Evolutionary conservation across 176 grass and related monocot species (phyloP), one percentile per base, ranked within the genome.

Genomic region (Bonia amplexicaulis): DNA sequence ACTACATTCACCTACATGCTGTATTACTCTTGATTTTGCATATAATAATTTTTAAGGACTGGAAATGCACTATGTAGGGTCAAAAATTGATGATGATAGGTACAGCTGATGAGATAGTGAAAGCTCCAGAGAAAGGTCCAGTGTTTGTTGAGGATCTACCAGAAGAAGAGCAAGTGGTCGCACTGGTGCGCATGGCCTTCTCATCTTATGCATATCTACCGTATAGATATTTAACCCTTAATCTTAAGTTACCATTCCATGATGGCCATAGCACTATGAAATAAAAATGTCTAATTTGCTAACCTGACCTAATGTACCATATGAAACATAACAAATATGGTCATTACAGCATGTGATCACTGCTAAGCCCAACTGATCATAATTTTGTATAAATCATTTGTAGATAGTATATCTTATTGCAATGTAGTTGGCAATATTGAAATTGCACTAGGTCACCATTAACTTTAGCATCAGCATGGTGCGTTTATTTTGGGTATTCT

Each of bases 51-150:
- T 76, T 57, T 22, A 66, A 35, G 66, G 70, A 63, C 74, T 78
- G 31, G 17, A 86, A 80, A 86, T 79, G 7, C 45, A 79, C 84
- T 89, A 23, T 48, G 47, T 61, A 99, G 97, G 97, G 97, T 90
- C 97, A 99, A 96, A 99, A 99, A 62, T 82, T 99, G 90, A 99
- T 99, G 97, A 96, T 99, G 97, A 99, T 99, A 89, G 97, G 97
- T 46, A 99, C 97, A 46, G 93, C 93, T 75, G 97, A 99, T 86
- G 97, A 99, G 87, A 99, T 99, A 77, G 92, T 99, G 84, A 99
- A 92, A 92, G 97, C 93, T 82, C 97, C 93, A 60, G 93, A 99
- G 58, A 99, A 99, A 88, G 91, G 88, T 69, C 90, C 93, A 53
- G 86, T 96, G 53, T 99, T 99, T 76, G 86, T 99, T 51, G 97